Conservation (phyloP, 1,139 yeast genomes). For the Candida smagusa region DNA sequence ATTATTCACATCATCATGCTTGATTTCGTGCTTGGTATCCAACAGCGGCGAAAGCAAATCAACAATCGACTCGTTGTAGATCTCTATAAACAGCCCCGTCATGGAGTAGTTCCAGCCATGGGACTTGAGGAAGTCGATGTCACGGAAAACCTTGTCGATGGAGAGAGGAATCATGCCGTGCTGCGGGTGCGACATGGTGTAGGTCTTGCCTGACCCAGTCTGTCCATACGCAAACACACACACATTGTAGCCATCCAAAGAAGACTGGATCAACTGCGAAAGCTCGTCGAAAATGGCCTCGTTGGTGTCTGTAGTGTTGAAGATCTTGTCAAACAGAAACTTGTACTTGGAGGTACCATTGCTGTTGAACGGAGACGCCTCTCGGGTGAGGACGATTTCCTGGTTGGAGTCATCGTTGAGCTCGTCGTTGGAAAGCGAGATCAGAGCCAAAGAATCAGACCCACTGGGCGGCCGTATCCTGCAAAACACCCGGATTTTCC, state of each 20-base stretch:
- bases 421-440: slow-evolving; percentile 47
- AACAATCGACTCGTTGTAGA: slow-evolving; percentile 76
- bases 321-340: slow-evolving; percentile 79
- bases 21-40: slow-evolving; percentile 57
- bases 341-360: slow-evolving; percentile 23
- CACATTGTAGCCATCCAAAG: slow-evolving; percentile 86
- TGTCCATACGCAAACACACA: slow-evolving; percentile 98
- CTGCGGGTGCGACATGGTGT: slow-evolving; percentile 71
- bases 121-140: slow-evolving; percentile 46
- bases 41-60: slow-evolving; percentile 53
- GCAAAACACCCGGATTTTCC: slow-evolving; percentile 89
- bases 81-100: slow-evolving; percentile 80
- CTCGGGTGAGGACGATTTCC: slow-evolving; percentile 32
- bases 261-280: slow-evolving; percentile 83
- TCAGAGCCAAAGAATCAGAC: slow-evolving; percentile 26
- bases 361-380: slow-evolving; percentile 8
- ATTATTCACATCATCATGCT: slow-evolving; percentile 57
- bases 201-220: slow-evolving; percentile 95
- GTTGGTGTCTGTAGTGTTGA: slow-evolving; percentile 54
- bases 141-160: slow-evolving; percentile 65
- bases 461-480: slow-evolving; percentile 62
- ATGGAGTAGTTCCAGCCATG: slow-evolving; percentile 68
- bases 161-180: slow-evolving; percentile 87
- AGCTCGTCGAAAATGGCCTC: slow-evolving; percentile 74
- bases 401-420: slow-evolving; percentile 48